Evolutionary conservation across 805 yeast species (phyloP).

Genomic region (Phaffomyces opuntiae): DNA sequence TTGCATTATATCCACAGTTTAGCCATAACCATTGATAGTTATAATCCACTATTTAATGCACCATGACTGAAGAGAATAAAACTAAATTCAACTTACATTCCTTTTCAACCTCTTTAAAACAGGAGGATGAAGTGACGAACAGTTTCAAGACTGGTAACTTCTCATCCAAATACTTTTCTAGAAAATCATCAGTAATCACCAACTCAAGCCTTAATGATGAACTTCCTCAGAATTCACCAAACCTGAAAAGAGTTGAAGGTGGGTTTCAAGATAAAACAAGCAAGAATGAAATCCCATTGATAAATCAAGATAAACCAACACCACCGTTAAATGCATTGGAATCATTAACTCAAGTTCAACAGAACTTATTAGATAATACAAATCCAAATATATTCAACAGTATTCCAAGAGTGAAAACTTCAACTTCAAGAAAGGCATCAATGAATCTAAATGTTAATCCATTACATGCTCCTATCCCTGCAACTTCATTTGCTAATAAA

Average conservation of each 20-base stretch:
- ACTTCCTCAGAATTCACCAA: constrained; percentile 9
- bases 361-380: not conserved
- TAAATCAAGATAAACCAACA: not conserved
- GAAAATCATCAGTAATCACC: constrained; percentile 12
- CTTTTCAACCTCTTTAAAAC: constrained; percentile 7
- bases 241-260: constrained; percentile 19
- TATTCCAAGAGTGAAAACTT: not conserved
- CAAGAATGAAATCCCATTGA: not conserved
- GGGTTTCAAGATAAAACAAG: constrained; percentile 17
- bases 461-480: constrained; percentile 2
- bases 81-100: not conserved
- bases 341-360: constrained; percentile 1
- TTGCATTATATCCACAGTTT: not conserved
- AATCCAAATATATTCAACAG: not conserved
- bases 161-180: constrained; percentile 21
- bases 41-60: too few relatives aligned
- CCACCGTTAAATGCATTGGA: not conserved
- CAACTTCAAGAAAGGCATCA: constrained; percentile 2
- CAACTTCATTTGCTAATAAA: not conserved
- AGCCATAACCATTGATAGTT: too few relatives aligned
- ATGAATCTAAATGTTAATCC: not conserved
- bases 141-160: constrained; percentile 23
- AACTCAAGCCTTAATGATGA: constrained; percentile 2
- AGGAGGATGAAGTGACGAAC: constrained; percentile 10
- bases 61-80: not conserved